Base-by-base conservation (phyloP, 1,284 basidiomycete species). In the Apiotrichum domesticum region DNA sequence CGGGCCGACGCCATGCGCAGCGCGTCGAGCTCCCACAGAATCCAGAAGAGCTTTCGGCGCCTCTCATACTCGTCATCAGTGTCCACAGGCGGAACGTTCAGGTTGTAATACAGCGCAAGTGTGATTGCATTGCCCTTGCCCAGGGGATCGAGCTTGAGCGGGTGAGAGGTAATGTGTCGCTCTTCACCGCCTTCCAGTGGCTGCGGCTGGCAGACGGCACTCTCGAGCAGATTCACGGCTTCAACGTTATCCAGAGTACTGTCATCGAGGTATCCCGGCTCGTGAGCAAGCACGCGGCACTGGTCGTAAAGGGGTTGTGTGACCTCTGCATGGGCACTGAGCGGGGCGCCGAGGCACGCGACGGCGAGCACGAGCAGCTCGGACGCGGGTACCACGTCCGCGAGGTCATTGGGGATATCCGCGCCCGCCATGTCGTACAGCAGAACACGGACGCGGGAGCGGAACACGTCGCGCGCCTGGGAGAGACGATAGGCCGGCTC, bases 331-430 rank as follows among this genome's bases (percentile, higher is more conserved):
- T 21, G 6, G 1, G 35, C 9, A 6, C 34, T 45, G 21, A 52
- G 33, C 21, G 51, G 43, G 1, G 43, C 51, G n/a, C 51, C 51
- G 34, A 46, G n/a, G 9, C 10, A 8, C 10, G 51, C 51, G 11
- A 52, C 43, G 9, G 51, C 42, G 9, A 52, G 34, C 6, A 15
- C 21, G 34, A 52, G 51, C n/a, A 52, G 51, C 51, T 52, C 42
- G 3, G 51, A 52, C 5, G 43, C 51, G 34, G 43, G 11, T 5
- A 3, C 15, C 6, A 45, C 21, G 35, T 52, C 42, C 2, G 21
- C 42, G 9, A 45, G 2, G n/a, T 35, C 42, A 1, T 6, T 1
- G 9, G 51, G 51, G 1, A 35, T 14, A 6, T 45, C 34, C n/a
- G 35, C 14, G 7, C 51, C 51, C 8, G 51, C 51, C 2, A 46